Evolutionary conservation across 1,284 basidiomycete genomes (phyloP), one percentile per base, ranked within the genome.

Genomic region (Naganishia liquefaciens): DNA sequence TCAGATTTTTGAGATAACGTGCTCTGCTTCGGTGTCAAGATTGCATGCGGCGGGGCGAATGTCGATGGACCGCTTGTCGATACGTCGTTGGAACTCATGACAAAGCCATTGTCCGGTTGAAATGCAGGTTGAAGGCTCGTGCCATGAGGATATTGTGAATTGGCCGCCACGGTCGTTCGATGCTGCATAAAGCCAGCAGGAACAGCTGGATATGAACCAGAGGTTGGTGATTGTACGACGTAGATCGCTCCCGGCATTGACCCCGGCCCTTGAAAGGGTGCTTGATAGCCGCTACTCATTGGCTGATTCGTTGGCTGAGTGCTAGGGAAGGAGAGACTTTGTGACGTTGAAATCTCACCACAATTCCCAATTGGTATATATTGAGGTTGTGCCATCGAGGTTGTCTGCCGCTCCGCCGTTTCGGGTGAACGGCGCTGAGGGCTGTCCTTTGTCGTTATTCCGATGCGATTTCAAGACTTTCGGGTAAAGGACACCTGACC

Each of bases 161-260:
- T 39, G 4, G n/a, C 40, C 23, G 46, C 15, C 21, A 60, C 40
- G 19, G 15, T 23, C 19, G 23, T 39, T 5, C 57, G 57, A 49
- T 60, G 57, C 25, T 60, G 46, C 33, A 60, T 40, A 10, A 60
- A 60, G 5, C 33, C 57, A 13, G 17, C 55, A 28, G 47, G 37
- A 13, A 13, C 13, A 5, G 33, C 33, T 13, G 33, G 13, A 37
- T 37, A 37, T 2, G 33, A 7, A 37, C 33, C 33, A 37, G 33
- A 37, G 10, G 33, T 37, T 43, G 30, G 30, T n/a, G 23, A 30
- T 5, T 60, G 46, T 9, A 28, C 0, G 40, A 37, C 9, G 11
- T 33, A 17, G 15, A n/a, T 10, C 10, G 21, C 21, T 15, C 43
- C 25, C 7, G 42, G 28, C 13, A 60, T 25, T 10, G 49, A 50